Conservation (phyloP, 306 rosid genomes). For the Corylus americana region DNA sequence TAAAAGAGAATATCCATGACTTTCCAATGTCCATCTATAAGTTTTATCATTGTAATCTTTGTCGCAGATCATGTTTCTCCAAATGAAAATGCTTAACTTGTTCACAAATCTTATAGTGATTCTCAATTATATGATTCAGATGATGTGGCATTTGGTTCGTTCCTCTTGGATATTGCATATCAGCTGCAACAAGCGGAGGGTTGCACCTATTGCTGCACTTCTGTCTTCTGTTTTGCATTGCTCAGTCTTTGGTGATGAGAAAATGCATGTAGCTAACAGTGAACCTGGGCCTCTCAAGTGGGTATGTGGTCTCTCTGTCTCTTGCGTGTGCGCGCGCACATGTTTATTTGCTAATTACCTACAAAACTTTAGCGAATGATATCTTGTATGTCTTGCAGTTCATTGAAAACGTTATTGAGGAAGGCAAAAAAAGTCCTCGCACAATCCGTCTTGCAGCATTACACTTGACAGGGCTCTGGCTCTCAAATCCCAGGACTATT, state of each 20-base stretch:
- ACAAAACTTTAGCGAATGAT: constrained; percentile 13
- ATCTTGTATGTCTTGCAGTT: constrained; percentile 52
- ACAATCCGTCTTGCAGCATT: constrained; percentile 97
- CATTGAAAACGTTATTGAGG: constrained; percentile 76
- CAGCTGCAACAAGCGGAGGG: constrained; percentile 91
- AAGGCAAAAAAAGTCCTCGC: constrained; percentile 93
- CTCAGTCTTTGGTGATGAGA: constrained; percentile 69
- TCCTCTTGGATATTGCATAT: constrained; percentile 91
- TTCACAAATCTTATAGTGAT: constrained; percentile 21
- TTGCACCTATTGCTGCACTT: constrained; percentile 93
- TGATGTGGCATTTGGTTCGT: constrained; percentile 89
- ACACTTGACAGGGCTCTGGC: constrained; percentile 88
- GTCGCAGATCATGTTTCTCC: constrained; percentile 4
- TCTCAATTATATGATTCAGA: constrained; percentile 45
- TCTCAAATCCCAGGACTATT: constrained; percentile 72
- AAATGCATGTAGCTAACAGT: constrained; percentile 65
- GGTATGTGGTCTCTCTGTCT: constrained; percentile 56
- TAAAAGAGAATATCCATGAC: neutral
- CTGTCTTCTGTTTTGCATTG: constrained; percentile 90
- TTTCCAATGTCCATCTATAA: neutral
- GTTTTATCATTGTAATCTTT: neutral
- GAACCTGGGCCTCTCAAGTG: constrained; percentile 90
- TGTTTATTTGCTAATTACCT: constrained; percentile 18
- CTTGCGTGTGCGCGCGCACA: neutral
- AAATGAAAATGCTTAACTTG: constrained; percentile 1